Conservation (phyloP, 345 rosid species). For the Rhizophora mangle region DNA sequence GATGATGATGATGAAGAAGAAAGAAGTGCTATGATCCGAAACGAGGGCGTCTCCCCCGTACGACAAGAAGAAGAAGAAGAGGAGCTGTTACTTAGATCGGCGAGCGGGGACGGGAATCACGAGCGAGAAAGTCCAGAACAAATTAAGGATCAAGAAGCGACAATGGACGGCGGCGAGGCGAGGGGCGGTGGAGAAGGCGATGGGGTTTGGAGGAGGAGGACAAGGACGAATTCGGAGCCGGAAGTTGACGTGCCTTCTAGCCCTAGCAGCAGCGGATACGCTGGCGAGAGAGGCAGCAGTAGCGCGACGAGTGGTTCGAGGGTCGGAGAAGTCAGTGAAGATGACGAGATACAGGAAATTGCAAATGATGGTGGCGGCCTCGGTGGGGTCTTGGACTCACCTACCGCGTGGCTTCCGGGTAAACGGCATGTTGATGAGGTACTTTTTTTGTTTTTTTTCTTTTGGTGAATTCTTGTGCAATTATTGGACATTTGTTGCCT, state of each 20-base stretch:
- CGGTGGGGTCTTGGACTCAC: slow-evolving; percentile 40
- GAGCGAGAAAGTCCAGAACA: neutral
- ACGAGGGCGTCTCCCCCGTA: neutral
- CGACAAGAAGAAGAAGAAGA: slow-evolving; percentile 4
- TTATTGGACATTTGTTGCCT: neutral
- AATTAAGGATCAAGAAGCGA: neutral
- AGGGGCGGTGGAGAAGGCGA: slow-evolving; percentile 19
- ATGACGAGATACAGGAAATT: slow-evolving; percentile 52
- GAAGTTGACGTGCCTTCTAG: slow-evolving; percentile 61
- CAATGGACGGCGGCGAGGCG: slow-evolving; percentile 7
- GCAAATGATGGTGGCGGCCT: slow-evolving; percentile 29
- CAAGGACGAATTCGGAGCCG: slow-evolving; percentile 37
- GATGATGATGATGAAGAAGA: neutral
- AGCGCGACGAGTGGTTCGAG: slow-evolving; percentile 41
- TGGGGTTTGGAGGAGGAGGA: slow-evolving; percentile 27
- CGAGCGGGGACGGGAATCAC: neutral
- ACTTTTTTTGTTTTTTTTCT: neutral
- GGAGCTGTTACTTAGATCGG: neutral
- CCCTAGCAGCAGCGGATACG: slow-evolving; percentile 89
- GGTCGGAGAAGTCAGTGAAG: slow-evolving; percentile 34
- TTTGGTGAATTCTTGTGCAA: neutral
- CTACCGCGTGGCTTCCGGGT: slow-evolving; percentile 62
- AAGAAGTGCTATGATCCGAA: neutral
- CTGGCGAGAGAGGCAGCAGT: slow-evolving; percentile 91
- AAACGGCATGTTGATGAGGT: slow-evolving; percentile 90